Evolutionary conservation across 805 yeast species (phyloP), one percentile per base, ranked within the genome.

Genomic region (Ogataea ramenticola): DNA sequence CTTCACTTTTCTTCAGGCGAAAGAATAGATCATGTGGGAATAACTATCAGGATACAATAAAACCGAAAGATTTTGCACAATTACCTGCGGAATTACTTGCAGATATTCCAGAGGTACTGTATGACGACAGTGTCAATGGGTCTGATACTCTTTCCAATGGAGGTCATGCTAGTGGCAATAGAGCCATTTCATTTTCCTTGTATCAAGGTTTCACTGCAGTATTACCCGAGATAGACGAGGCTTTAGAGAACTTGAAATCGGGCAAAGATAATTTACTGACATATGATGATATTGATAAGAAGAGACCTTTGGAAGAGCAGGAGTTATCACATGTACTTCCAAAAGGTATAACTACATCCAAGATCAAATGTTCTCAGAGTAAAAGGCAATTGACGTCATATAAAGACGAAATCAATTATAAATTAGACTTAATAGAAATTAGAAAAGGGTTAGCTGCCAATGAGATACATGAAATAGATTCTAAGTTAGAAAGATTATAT

Each of bases 191-290:
- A 10, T 77, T 75, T 49, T 77, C 88, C 3, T 61, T 84, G 20
- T 81, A 74, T 53, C 90, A 83, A 59, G 89, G 90, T 1, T 81
- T 84, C 55, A 70, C 71, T 52, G 86, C 87, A 4, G 66, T 76
- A 1, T 56, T 72, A 31, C 79, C 79, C 1, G 74, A 74, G 16
- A 62, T 74, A n/a, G 66, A 74, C 47, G 75, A 70, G 46, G 68
- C 67, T 36, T 58, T 70, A 32, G 63, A 47, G 37, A 53, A 46
- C 49, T 51, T 43, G 47, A 57, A 45, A 49, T 42, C 54, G 11
- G 31, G n/a, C 45, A 22, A 22, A 49, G 26, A 48, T 5, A 46
- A 49, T 37, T 42, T 54, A 14, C 30, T 55, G 15, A 44, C 52
- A 3, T 43, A 44, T 26, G 56, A 51, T 17, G 29, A 10, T 35